Evolutionary conservation across 2,329 filamentous ascomycete genomes (phyloP).

Genomic region (Colletotrichum sp.): DNA sequence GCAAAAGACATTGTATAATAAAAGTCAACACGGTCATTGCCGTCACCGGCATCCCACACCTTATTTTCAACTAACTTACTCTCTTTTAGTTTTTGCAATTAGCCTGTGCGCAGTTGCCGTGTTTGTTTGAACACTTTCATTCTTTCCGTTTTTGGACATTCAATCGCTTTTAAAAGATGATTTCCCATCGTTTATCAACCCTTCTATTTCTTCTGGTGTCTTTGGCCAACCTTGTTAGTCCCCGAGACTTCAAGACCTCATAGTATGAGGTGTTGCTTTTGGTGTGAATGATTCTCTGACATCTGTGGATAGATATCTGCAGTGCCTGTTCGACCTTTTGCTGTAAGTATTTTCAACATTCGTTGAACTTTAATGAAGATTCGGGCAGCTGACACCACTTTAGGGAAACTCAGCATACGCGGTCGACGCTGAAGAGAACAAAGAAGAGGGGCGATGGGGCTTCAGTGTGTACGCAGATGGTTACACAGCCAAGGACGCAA

Average conservation of each 20-base stretch:
- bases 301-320: background rate
- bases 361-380: rapidly evolving
- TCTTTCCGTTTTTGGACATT: background rate
- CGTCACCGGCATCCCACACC: background rate
- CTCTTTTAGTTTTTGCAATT: background rate
- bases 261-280: background rate
- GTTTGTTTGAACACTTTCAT: too few species aligned
- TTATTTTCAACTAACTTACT: background rate
- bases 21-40: background rate
- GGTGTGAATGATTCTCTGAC: background rate
- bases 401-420: background rate
- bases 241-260: rapidly evolving
- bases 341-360: background rate
- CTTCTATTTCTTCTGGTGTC: background rate
- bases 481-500: background rate
- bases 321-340: background rate
- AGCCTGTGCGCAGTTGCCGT: background rate
- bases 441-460: background rate
- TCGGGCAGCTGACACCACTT: background rate
- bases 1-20: background rate
- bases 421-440: background rate
- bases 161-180: background rate
- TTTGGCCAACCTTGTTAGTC: background rate
- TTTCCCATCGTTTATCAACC: background rate
- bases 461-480: background rate